These are phyloP conservation scores for Tricholoma furcatifolium DNA, from an alignment of 768 basidiomycete genomes.

Conservation along the genomic window DNA sequence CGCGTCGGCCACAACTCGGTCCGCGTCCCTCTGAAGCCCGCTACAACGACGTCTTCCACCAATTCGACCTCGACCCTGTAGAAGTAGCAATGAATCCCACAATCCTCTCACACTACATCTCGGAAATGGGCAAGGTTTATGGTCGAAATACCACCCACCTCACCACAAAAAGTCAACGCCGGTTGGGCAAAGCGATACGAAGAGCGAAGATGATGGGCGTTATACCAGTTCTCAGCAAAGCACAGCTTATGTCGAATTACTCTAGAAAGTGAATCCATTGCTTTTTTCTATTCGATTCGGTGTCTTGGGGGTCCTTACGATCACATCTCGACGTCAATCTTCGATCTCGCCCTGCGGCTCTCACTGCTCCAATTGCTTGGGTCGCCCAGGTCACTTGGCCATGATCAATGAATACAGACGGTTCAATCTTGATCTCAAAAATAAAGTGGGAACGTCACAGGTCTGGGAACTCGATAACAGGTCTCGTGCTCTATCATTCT, in stretches of 20 bases:
- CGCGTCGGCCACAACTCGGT: constrained; percentile 45
- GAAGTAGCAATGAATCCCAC: constrained; percentile 60
- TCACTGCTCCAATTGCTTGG: too few species aligned
- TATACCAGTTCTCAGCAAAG: constrained; percentile 55
- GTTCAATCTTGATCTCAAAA: constrained; percentile 14
- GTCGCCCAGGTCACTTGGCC: constrained; percentile 14
- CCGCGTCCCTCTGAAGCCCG: constrained; percentile 56
- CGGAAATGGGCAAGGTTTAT: constrained; percentile 80
- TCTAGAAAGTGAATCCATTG: too few species aligned
- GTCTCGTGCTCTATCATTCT: constrained; percentile 9
- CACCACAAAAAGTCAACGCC: constrained; percentile 77
- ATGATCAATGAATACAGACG: constrained; percentile 1
- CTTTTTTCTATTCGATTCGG: background rate
- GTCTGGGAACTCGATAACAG: constrained; percentile 7
- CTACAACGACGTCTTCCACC: constrained; percentile 65
- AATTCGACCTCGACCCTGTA: constrained; percentile 72
- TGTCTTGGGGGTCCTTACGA: constrained; percentile 15
- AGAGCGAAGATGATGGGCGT: constrained; percentile 91
- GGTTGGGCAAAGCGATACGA: constrained; percentile 80
- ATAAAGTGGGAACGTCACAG: constrained; percentile 3
- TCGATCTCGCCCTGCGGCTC: constrained; percentile 2
- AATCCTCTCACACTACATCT: constrained; percentile 57
- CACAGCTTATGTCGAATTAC: background rate
- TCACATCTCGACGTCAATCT: constrained; percentile 6
- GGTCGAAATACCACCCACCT: constrained; percentile 67